Percentiles rank a stretch among this genome's conserved stretches.
Conservation (phyloP, 176 grass and related monocot genomes). For the Bonia amplexicaulis region DNA sequence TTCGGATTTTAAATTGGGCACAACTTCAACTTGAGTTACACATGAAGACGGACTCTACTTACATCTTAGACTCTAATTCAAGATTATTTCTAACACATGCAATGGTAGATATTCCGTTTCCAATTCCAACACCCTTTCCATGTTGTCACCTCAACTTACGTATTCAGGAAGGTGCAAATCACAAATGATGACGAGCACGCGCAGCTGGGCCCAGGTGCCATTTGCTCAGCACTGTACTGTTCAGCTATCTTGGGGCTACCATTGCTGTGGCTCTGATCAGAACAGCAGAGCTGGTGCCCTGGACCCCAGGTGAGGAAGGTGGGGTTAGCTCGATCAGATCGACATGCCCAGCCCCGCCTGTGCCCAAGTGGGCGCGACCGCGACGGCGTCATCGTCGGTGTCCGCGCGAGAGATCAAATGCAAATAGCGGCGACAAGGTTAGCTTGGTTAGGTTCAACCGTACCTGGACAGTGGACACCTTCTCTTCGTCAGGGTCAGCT, state of each 20-base stretch:
- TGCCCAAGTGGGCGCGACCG: constrained; percentile 1
- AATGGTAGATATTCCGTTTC: background rate
- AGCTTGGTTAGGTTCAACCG: constrained; percentile 38
- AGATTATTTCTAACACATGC: too few relatives aligned
- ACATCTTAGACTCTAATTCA: too few relatives aligned
- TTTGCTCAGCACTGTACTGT: constrained; percentile 11
- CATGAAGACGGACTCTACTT: too few relatives aligned
- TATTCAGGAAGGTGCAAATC: background rate
- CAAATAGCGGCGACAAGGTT: constrained; percentile 13
- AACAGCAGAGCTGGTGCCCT: constrained; percentile 1
- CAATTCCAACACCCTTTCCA: background rate
- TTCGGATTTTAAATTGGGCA: too few relatives aligned
- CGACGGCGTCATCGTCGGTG: background rate
- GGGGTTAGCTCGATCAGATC: constrained; percentile 22
- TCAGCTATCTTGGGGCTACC: constrained; percentile 7
- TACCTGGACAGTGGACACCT: constrained; percentile 1
- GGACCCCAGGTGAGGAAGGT: background rate
- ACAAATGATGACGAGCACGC: background rate
- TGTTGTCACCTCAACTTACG: background rate
- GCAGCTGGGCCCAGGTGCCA: constrained; percentile 24
- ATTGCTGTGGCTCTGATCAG: background rate
- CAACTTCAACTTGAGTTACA: too few relatives aligned
- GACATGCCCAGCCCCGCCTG: constrained; percentile 11
- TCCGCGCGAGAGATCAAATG: background rate
- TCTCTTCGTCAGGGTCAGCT: background rate